A percentile compares a stretch with the other conserved stretches of the same genome.
Evolutionary conservation across 2,329 filamentous ascomycete genomes (phyloP).

Genomic region (Hyphodiscus sp.): DNA sequence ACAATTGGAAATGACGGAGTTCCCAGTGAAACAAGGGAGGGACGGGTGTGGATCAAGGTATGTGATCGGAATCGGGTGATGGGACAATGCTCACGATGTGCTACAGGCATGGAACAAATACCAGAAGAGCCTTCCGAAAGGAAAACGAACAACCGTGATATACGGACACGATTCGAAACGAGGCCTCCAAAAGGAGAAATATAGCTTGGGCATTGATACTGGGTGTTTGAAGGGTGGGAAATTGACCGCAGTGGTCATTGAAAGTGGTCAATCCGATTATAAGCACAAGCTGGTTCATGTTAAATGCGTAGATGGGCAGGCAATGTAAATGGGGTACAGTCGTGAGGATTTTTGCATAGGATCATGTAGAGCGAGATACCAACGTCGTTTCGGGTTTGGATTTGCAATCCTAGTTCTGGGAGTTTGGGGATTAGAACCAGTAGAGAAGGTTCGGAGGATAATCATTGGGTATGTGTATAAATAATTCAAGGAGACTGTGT

Average conservation of each 20-base stretch:
- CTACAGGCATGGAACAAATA: conserved; percentile 47
- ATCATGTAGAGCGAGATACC: neutral
- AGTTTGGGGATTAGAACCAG: neutral
- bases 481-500: too few relatives aligned
- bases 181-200: conserved; percentile 61
- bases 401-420: neutral
- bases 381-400: neutral
- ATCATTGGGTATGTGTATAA: neutral
- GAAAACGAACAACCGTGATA: conserved; percentile 57
- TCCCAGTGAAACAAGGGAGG: conserved; percentile 24
- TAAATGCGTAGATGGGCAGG: conserved; percentile 24
- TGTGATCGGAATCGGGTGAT: neutral
- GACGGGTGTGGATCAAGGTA: conserved; percentile 29
- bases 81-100: conserved; percentile 11
- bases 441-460: neutral
- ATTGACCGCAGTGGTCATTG: conserved; percentile 72
- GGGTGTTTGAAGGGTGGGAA: conserved; percentile 71
- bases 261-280: conserved; percentile 40
- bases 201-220: conserved; percentile 80
- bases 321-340: neutral
- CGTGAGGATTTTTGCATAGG: neutral
- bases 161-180: conserved; percentile 81
- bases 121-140: conserved; percentile 34
- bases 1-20: conserved; percentile 36
- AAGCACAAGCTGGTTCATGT: conserved; percentile 27